Evolutionary conservation across 306 rosid genomes (phyloP).

Genomic region (Carpinus fangiana): DNA sequence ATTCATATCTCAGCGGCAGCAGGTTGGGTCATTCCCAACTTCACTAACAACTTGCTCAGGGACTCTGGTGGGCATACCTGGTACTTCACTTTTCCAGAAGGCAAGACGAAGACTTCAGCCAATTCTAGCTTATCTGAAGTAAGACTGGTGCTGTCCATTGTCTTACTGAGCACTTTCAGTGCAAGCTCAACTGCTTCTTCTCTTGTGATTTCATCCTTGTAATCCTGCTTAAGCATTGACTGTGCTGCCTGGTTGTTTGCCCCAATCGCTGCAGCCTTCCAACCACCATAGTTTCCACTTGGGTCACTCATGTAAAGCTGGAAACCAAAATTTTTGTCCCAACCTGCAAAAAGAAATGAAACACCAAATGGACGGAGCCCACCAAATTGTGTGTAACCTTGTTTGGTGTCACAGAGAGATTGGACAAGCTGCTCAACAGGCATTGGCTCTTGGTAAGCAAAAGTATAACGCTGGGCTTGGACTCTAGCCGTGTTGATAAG

Average conservation of each 20-base stretch:
- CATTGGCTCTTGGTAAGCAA: slow-evolving; percentile 2
- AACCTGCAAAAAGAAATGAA: not conserved
- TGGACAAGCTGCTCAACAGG: slow-evolving; percentile 1
- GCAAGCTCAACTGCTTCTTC: slow-evolving; percentile 7
- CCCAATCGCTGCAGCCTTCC: slow-evolving; percentile 5
- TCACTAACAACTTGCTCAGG: not conserved
- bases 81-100: not conserved
- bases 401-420: not conserved
- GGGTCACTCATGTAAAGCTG: slow-evolving; percentile 10
- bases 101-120: not conserved
- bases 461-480: not conserved
- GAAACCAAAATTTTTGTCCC: slow-evolving; percentile 5
- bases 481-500: slow-evolving; percentile 1
- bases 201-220: slow-evolving; percentile 4
- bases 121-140: slow-evolving; percentile 1
- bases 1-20: not conserved
- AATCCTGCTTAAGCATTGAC: slow-evolving; percentile 1
- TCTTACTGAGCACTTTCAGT: not conserved
- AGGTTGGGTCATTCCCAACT: slow-evolving; percentile 3
- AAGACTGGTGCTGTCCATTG: slow-evolving; percentile 1
- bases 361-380: slow-evolving; percentile 5
- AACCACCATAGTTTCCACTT: slow-evolving; percentile 6
- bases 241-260: slow-evolving; percentile 4
- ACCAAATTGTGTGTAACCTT: slow-evolving; percentile 1
- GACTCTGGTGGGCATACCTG: not conserved